phyloP scores from a whole-genome alignment of 305 asterid genomes.

The Striga hermonthica region DNA sequence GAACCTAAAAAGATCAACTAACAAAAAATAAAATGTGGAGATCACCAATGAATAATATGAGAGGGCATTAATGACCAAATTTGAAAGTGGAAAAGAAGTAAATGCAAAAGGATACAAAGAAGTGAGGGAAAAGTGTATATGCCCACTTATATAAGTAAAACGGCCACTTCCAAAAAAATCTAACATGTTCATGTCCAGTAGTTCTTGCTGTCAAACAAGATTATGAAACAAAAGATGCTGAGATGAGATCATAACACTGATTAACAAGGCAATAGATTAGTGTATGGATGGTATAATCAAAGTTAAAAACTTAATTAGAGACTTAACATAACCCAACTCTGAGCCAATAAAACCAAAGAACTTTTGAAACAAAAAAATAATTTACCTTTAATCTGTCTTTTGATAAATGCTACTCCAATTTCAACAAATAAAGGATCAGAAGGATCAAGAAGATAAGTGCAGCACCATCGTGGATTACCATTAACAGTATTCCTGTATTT shows the following conservation, averaged over 20 bases:
- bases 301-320: neutral
- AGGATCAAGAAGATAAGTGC: conserved; percentile 93
- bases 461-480: conserved; percentile 86
- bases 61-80: neutral
- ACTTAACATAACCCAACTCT: neutral
- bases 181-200: neutral
- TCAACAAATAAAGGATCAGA: conserved; percentile 81
- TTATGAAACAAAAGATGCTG: neutral
- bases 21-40: neutral
- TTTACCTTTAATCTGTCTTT: conserved; percentile 65
- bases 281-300: neutral
- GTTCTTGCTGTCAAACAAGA: neutral
- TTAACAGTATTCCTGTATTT: conserved; percentile 78
- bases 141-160: too few relatives aligned
- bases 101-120: neutral
- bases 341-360: conserved; percentile 20
- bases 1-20: neutral
- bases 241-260: too few relatives aligned
- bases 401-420: conserved; percentile 87
- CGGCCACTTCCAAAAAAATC: too few relatives aligned
- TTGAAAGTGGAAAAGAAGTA: neutral
- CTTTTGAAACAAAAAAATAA: conserved; percentile 27
- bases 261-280: too few relatives aligned
- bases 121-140: neutral
- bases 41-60: neutral